phyloP scores from a whole-genome alignment of 805 yeast genomes.

The Yamadazyma nakazawae region DNA sequence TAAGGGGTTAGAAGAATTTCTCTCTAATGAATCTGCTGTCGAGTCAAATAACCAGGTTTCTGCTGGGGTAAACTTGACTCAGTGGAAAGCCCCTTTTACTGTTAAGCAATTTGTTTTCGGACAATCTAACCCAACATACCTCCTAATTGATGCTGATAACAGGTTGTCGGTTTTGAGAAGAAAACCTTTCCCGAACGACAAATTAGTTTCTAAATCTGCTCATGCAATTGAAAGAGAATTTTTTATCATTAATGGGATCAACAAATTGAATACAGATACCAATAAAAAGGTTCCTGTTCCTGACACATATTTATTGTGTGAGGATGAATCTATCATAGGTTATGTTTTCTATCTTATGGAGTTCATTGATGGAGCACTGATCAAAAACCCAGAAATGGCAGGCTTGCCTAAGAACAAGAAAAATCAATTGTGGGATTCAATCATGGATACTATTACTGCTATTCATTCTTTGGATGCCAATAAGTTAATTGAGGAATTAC shows the following conservation, averaged over 20 bases:
- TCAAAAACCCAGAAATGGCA: slow-evolving; percentile 51
- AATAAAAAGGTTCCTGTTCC: slow-evolving; percentile 51
- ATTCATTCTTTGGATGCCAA: slow-evolving; percentile 50
- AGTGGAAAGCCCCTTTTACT: slow-evolving; percentile 26
- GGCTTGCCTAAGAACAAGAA: slow-evolving; percentile 26
- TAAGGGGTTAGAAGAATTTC: slow-evolving; percentile 20
- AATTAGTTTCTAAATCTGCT: slow-evolving; percentile 52
- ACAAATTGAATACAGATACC: slow-evolving; percentile 22
- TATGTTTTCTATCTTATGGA: slow-evolving; percentile 61
- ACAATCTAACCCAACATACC: slow-evolving; percentile 63
- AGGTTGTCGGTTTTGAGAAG: slow-evolving; percentile 49
- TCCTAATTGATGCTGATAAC: slow-evolving; percentile 38
- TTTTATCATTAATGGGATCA: slow-evolving; percentile 43
- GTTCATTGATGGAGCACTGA: slow-evolving; percentile 53
- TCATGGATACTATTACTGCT: slow-evolving; percentile 44
- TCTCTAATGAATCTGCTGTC: slow-evolving; percentile 11
- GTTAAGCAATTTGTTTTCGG: slow-evolving; percentile 58
- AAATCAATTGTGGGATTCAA: slow-evolving; percentile 43
- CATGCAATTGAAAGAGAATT: slow-evolving; percentile 64
- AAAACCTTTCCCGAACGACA: slow-evolving; percentile 51
- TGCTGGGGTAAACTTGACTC: slow-evolving; percentile 22
- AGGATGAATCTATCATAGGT: slow-evolving; percentile 53
- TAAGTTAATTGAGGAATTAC: slow-evolving; percentile 41
- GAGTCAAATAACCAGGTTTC: slow-evolving; percentile 14
- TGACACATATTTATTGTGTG: slow-evolving; percentile 48